Conservation (phyloP, 805 yeast species). For the Metschnikowia amazonensis region DNA sequence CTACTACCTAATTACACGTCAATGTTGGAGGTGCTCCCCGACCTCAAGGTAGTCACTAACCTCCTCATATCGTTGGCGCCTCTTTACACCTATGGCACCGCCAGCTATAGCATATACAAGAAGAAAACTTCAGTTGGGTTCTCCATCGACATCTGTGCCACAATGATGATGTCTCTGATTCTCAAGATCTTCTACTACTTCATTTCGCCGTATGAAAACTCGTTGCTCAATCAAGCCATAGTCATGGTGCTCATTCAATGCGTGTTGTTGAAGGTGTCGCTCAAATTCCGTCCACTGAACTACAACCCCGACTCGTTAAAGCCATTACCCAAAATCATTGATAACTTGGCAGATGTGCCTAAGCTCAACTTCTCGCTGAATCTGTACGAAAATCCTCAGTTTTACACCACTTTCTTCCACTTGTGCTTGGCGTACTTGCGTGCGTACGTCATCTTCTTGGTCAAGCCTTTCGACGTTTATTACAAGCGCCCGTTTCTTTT, state of each 20-base stretch:
- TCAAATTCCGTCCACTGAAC: constrained; percentile 48
- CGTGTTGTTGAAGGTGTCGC: constrained; percentile 57
- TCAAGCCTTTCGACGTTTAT: constrained; percentile 67
- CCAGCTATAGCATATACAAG: constrained; percentile 63
- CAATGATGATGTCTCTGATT: constrained; percentile 77
- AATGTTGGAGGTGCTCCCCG: constrained; percentile 26
- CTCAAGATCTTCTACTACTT: constrained; percentile 73
- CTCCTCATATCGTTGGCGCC: constrained; percentile 78
- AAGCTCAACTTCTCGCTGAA: constrained; percentile 8
- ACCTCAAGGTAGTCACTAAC: constrained; percentile 53
- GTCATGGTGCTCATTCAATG: constrained; percentile 83
- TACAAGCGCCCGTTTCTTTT: constrained; percentile 61
- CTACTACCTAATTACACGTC: constrained; percentile 21
- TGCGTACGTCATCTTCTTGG: constrained; percentile 24
- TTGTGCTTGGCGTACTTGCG: constrained; percentile 10
- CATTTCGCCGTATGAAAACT: constrained; percentile 76
- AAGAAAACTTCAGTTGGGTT: constrained; percentile 72
- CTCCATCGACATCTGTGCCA: constrained; percentile 88
- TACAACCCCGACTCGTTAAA: constrained; percentile 33
- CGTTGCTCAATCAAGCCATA: constrained; percentile 71
- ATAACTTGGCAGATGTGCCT: constrained; percentile 22
- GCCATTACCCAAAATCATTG: constrained; percentile 27
- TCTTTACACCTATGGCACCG: constrained; percentile 79
- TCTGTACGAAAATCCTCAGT: constrained; percentile 10
- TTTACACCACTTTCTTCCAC: constrained; percentile 8